Evolutionary conservation across 495 filamentous ascomycete genomes (phyloP).

Genomic region (Glarea lozoyensis): DNA sequence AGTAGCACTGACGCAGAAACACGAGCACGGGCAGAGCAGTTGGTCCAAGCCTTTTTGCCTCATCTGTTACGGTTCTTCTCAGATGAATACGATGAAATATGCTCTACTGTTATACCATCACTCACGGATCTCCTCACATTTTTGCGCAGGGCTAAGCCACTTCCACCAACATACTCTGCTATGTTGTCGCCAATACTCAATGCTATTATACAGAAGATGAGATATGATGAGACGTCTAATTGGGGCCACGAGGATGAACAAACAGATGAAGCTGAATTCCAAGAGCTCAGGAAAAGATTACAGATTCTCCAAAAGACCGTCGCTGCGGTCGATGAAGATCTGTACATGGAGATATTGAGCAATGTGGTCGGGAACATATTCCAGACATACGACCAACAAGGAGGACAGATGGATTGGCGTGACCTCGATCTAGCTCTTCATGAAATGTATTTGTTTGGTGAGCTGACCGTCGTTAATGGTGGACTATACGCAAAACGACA

Average conservation of each 20-base stretch:
- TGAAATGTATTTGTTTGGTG: constrained; percentile 95
- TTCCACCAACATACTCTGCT: constrained; percentile 58
- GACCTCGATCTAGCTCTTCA: constrained; percentile 93
- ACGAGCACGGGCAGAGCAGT: constrained; percentile 55
- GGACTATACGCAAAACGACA: constrained; percentile 75
- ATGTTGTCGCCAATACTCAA: constrained; percentile 83
- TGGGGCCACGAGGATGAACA: constrained; percentile 94
- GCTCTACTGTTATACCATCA: constrained; percentile 85
- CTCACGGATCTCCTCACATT: constrained; percentile 84
- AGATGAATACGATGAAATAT: constrained; percentile 96
- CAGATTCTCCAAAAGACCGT: constrained; percentile 86
- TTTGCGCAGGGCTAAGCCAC: constrained; percentile 63
- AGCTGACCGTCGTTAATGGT: constrained; percentile 75
- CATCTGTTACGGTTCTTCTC: constrained; percentile 86
- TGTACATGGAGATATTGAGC: constrained; percentile 80
- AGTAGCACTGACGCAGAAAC: constrained; percentile 41
- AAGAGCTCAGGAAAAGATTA: constrained; percentile 81
- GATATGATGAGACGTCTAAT: constrained; percentile 85
- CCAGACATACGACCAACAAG: constrained; percentile 58
- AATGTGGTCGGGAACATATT: constrained; percentile 79
- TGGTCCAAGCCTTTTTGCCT: constrained; percentile 74
- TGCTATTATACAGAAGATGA: constrained; percentile 89
- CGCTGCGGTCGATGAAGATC: constrained; percentile 69
- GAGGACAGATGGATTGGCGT: constrained; percentile 77
- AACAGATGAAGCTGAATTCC: constrained; percentile 97